Percentiles rank a stretch among this genome's conserved stretches.
Conservation (phyloP, 345 rosid species). For the Rhodomyrtus tomentosa region DNA sequence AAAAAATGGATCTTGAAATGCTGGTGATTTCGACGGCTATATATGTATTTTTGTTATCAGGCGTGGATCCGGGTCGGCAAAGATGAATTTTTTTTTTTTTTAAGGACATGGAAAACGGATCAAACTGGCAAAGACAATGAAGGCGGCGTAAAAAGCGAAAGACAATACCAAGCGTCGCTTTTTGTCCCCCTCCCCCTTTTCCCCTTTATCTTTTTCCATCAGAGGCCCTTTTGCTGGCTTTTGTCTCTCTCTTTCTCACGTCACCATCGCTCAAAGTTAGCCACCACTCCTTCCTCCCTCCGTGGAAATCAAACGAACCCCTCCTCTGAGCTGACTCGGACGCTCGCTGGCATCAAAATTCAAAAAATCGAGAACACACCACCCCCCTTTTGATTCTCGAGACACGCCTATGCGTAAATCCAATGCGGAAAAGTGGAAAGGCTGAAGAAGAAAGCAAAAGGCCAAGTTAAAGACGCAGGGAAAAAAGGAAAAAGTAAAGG, state of each 20-base stretch:
- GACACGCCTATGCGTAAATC: not conserved
- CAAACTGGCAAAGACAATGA: slow-evolving; percentile 16
- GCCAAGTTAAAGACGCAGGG: not conserved
- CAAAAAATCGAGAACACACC: not conserved
- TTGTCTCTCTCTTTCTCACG: slow-evolving; percentile 2
- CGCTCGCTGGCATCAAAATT: slow-evolving; percentile 26
- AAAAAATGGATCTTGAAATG: not conserved
- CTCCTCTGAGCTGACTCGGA: slow-evolving; percentile 9
- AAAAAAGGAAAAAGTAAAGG: not conserved
- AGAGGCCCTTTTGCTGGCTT: not conserved
- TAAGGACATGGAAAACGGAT: not conserved
- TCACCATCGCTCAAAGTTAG: slow-evolving; percentile 6
- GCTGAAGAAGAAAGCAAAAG: not conserved
- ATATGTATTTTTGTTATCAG: not conserved
- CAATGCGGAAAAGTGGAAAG: not conserved
- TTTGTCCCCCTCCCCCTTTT: not conserved
- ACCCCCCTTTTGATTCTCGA: not conserved
- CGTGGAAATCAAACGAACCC: not conserved
- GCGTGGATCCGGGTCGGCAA: not conserved
- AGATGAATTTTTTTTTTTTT: not conserved
- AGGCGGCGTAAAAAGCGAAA: slow-evolving; percentile 44
- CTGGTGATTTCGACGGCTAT: not conserved
- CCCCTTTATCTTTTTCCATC: not conserved
- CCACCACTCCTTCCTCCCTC: slow-evolving; percentile 14
- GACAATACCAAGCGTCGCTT: not conserved